These are phyloP conservation scores for Auriscalpium vulgare DNA, from an alignment of 768 basidiomycete genomes.

Conservation along the genomic window DNA sequence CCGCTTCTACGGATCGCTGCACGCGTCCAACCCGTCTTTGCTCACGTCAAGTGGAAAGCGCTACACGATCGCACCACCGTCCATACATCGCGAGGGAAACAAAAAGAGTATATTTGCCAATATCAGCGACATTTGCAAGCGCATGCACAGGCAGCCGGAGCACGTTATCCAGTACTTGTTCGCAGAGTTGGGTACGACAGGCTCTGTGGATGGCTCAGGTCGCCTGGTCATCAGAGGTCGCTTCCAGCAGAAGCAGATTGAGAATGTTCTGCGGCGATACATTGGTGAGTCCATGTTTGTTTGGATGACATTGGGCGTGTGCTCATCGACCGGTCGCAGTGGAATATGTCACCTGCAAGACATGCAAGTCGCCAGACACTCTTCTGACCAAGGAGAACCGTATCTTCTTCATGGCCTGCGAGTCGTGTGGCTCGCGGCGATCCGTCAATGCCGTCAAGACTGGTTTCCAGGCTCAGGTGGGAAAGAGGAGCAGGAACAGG, in stretches of 20 bases:
- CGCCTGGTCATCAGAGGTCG: slow-evolving; percentile 95
- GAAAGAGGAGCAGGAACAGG: slow-evolving; percentile 79
- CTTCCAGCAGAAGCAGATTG: slow-evolving; percentile 97
- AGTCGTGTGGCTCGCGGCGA: slow-evolving; percentile 83
- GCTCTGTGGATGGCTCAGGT: slow-evolving; percentile 86
- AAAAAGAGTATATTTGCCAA: slow-evolving; percentile 98
- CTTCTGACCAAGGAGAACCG: slow-evolving; percentile 96
- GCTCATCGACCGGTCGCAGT: slow-evolving; percentile 37
- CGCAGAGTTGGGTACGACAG: slow-evolving; percentile 97
- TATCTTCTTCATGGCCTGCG: slow-evolving; percentile 96
- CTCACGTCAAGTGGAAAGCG: slow-evolving; percentile 82
- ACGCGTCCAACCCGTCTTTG: slow-evolving; percentile 89
- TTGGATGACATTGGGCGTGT: neutral
- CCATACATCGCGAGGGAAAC: slow-evolving; percentile 90
- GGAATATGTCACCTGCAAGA: slow-evolving; percentile 99
- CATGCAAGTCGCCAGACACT: slow-evolving; percentile 98
- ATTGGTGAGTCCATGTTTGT: slow-evolving; percentile 59
- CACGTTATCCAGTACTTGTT: slow-evolving; percentile 97
- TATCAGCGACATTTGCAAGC: slow-evolving; percentile 93
- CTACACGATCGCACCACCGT: slow-evolving; percentile 95
- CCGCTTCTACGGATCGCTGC: slow-evolving; percentile 86
- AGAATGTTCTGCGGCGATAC: slow-evolving; percentile 93
- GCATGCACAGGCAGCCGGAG: slow-evolving; percentile 96
- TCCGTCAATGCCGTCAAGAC: slow-evolving; percentile 97
- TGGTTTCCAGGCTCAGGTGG: slow-evolving; percentile 95